A percentile compares a stretch with the other conserved stretches of the same genome.
These are phyloP conservation scores for Mortierella sp. DNA, from an alignment of 371 early-diverging fungal species.

Conservation along the genomic window DNA sequence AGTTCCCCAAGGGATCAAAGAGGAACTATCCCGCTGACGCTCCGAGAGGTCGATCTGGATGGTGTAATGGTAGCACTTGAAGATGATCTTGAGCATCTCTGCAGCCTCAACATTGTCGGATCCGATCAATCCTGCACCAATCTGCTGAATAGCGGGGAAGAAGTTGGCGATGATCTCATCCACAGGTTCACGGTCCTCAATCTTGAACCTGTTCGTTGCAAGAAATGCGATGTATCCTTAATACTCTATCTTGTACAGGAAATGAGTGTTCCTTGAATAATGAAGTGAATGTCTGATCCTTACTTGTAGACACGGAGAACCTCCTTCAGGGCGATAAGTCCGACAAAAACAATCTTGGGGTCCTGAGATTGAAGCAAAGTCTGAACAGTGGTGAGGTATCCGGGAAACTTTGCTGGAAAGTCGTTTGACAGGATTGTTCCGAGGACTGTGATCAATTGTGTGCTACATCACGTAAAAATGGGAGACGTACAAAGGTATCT, in stretches of 20 bases:
- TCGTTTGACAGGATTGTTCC: constrained; percentile 76
- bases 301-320: constrained; percentile 85
- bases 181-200: constrained; percentile 68
- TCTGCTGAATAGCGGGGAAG: constrained; percentile 81
- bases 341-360: constrained; percentile 73
- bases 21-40: constrained; percentile 71
- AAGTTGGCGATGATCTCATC: constrained; percentile 75
- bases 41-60: constrained; percentile 79
- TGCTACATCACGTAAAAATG: no score
- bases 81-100: constrained; percentile 80
- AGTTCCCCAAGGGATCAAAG: constrained; percentile 89
- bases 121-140: constrained; percentile 72
- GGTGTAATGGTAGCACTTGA: constrained; percentile 83
- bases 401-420: constrained; percentile 86
- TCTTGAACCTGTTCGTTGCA: constrained; percentile 31
- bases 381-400: constrained; percentile 74
- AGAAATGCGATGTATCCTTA: neutral
- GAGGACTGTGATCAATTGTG: constrained; percentile 80
- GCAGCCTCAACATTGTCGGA: constrained; percentile 79
- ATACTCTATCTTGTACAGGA: neutral
- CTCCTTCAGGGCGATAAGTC: constrained; percentile 81
- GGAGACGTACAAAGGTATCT: no score
- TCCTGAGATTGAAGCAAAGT: constrained; percentile 74
- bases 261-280: neutral
- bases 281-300: no score